These are phyloP conservation scores for Trichosporon faecale DNA, from an alignment of 1,284 basidiomycete species.

Conservation along the genomic window DNA sequence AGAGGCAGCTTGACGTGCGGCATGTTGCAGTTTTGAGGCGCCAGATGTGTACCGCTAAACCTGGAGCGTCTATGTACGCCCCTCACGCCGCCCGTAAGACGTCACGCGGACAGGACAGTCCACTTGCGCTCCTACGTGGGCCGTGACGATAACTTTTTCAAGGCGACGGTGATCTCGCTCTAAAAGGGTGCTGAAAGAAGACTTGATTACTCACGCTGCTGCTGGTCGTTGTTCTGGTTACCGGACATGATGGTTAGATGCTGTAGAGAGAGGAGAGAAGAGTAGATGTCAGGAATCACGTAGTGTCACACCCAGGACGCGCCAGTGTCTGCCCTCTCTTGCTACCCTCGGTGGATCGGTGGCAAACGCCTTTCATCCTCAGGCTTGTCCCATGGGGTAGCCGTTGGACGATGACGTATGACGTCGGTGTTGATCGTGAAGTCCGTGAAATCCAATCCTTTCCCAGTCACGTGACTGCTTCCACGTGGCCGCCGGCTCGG, in stretches of 20 bases:
- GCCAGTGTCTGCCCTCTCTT: background rate
- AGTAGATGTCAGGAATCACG: background rate
- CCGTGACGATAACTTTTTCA: background rate
- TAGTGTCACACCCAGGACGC: background rate
- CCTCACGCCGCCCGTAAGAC: background rate
- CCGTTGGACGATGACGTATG: constrained; percentile 7
- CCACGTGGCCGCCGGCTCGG: background rate
- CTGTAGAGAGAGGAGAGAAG: background rate
- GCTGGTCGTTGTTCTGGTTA: constrained; percentile 29
- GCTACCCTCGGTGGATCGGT: background rate
- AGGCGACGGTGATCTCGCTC: background rate
- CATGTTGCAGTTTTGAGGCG: background rate
- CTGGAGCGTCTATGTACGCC: background rate
- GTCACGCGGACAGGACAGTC: background rate
- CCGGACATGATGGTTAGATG: constrained; percentile 25
- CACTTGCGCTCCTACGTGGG: background rate
- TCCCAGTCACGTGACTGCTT: background rate
- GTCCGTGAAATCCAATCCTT: background rate
- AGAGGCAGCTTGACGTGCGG: background rate
- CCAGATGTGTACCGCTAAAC: background rate
- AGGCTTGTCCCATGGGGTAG: background rate
- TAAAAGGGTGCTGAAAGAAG: background rate
- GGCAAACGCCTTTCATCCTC: background rate
- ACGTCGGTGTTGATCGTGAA: background rate
- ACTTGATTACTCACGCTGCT: constrained; percentile 44